These are phyloP conservation scores for Prunus dulcis DNA, from an alignment of 306 rosid species.

Conservation along the genomic window DNA sequence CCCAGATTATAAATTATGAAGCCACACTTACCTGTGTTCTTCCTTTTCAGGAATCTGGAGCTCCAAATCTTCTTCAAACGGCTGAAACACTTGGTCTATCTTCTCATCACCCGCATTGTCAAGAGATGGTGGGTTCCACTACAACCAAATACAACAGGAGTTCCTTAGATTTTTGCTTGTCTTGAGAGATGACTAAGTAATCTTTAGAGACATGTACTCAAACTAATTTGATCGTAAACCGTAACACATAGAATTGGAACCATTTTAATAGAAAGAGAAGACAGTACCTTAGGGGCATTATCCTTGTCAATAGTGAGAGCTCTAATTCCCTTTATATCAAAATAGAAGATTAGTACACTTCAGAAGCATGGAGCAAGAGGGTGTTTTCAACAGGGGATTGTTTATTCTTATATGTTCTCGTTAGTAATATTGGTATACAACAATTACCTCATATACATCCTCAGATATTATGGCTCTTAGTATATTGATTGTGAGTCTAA, in stretches of 20 bases:
- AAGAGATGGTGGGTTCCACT: slow-evolving; percentile 82
- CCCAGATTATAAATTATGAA: background rate
- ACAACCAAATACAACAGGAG: background rate
- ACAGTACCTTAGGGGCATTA: slow-evolving; percentile 83
- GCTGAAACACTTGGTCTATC: slow-evolving; percentile 58
- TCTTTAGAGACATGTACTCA: background rate
- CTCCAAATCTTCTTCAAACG: slow-evolving; percentile 63
- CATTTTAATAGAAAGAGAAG: background rate
- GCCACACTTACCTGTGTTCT: slow-evolving; percentile 49
- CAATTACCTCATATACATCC: slow-evolving; percentile 91
- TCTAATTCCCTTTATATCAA: slow-evolving; percentile 73
- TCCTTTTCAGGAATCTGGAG: slow-evolving; percentile 63
- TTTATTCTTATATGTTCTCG: background rate
- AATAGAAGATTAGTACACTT: slow-evolving; percentile 26
- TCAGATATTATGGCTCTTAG: slow-evolving; percentile 54
- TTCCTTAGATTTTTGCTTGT: background rate
- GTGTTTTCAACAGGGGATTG: background rate
- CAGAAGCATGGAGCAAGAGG: background rate
- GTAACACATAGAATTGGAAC: background rate
- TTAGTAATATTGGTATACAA: background rate
- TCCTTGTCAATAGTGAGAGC: slow-evolving; percentile 94
- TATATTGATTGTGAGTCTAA: slow-evolving; percentile 71
- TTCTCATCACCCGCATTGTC: slow-evolving; percentile 52
- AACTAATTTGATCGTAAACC: background rate
- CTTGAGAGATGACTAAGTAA: background rate